These are phyloP conservation scores for Diaporthe capsici DNA, from an alignment of 2,329 filamentous ascomycete species.

Conservation along the genomic window DNA sequence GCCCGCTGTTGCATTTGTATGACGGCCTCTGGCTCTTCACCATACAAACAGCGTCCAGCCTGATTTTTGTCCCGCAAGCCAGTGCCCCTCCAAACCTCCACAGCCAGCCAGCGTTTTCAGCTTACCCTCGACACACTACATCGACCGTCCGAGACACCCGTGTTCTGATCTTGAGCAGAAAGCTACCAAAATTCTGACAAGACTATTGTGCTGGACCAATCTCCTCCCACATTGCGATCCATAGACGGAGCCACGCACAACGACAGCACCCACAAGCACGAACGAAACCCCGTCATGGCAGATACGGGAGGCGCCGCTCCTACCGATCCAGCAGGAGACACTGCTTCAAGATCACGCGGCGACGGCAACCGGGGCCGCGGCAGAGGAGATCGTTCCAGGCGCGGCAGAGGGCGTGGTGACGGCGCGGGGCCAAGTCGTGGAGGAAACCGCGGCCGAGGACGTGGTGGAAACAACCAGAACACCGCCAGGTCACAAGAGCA, in stretches of 20 bases:
- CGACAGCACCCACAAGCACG: neutral
- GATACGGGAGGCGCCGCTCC: constrained; percentile 39
- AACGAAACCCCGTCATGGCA: constrained; percentile 30
- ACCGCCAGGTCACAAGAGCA: constrained; percentile 28
- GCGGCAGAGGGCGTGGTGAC: constrained; percentile 54
- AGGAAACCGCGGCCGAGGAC: constrained; percentile 54
- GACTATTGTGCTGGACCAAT: neutral
- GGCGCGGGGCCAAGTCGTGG: constrained; percentile 52
- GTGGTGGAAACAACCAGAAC: constrained; percentile 42
- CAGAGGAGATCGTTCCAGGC: constrained; percentile 60
- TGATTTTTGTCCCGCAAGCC: neutral
- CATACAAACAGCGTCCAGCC: neutral
- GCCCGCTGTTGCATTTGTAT: neutral
- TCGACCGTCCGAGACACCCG: neutral
- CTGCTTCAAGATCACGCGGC: constrained; percentile 45
- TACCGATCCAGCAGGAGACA: constrained; percentile 43
- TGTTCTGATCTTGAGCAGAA: neutral
- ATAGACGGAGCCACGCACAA: neutral
- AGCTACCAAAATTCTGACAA: neutral
- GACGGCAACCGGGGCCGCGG: constrained; percentile 57
- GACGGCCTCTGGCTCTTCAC: neutral
- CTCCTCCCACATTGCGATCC: neutral
- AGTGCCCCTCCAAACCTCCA: constrained; percentile 11
- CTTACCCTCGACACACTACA: neutral
- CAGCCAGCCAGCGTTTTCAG: constrained; percentile 8